These are phyloP conservation scores for Fusarium pseudonygamai DNA, from an alignment of 2,329 filamentous ascomycete species.

Conservation along the genomic window DNA sequence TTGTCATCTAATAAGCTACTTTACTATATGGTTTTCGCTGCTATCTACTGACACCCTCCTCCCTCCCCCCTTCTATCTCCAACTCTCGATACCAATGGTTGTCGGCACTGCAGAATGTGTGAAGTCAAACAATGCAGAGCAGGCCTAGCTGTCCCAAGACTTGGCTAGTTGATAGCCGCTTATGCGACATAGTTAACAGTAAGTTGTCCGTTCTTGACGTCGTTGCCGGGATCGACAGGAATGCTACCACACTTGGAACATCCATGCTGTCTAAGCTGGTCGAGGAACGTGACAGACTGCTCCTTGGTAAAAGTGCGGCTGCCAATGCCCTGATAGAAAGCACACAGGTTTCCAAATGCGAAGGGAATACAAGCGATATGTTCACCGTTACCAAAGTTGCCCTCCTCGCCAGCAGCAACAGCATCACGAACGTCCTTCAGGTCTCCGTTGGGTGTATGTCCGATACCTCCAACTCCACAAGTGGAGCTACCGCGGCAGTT, in stretches of 20 bases:
- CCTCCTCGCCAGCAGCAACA: neutral
- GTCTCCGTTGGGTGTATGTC: neutral
- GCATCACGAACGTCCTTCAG: neutral
- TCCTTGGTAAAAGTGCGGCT: neutral
- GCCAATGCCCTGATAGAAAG: neutral
- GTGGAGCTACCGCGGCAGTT: neutral
- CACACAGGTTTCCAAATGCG: neutral
- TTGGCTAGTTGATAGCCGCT: neutral
- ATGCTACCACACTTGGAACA: slow-evolving; percentile 5
- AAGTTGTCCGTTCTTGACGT: neutral
- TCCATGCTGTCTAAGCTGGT: neutral
- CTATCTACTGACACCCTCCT: accelerated
- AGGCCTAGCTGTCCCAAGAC: neutral
- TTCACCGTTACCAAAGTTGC: neutral
- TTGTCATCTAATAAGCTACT: accelerated
- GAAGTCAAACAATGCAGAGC: accelerated
- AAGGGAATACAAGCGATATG: neutral
- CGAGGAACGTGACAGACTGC: neutral
- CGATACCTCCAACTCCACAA: slow-evolving; percentile 1
- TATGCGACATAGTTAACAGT: slow-evolving; percentile 4
- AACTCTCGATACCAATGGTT: accelerated
- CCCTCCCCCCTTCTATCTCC: accelerated
- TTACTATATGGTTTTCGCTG: neutral
- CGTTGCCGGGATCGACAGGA: neutral
- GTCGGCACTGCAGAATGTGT: neutral